Conservation (phyloP, 768 basidiomycete species). For the Suillus cothurnatus region DNA sequence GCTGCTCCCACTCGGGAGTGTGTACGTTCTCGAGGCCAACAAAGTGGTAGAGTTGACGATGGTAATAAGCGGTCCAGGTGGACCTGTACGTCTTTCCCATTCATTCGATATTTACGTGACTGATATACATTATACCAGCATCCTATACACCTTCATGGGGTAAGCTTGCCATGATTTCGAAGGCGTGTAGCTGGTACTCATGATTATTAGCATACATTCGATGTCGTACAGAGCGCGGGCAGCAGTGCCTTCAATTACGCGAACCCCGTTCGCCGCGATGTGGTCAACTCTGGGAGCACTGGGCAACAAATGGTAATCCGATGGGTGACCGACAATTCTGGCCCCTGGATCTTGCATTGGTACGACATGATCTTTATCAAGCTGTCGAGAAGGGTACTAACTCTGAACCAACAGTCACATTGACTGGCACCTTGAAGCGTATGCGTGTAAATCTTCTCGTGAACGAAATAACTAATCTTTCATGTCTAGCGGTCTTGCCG, state of each 20-base stretch:
- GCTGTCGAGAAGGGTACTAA: background rate
- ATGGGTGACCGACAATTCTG: conserved; percentile 56
- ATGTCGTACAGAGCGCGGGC: conserved; percentile 46
- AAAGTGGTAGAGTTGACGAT: conserved; percentile 27
- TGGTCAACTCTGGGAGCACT: conserved; percentile 31
- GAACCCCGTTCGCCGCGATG: conserved; percentile 58
- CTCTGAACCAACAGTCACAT: conserved; percentile 16
- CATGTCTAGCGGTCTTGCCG: conserved; percentile 28
- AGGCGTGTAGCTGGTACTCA: background rate
- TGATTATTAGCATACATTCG: conserved; percentile 42
- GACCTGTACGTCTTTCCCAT: conserved; percentile 3
- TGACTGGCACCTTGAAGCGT: conserved; percentile 25
- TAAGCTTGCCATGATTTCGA: conserved; percentile 17
- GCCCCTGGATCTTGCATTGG: conserved; percentile 37
- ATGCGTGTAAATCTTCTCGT: background rate
- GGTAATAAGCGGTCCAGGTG: conserved; percentile 12
- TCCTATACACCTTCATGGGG: conserved; percentile 49
- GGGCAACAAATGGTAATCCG: conserved; percentile 41
- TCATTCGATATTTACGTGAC: background rate
- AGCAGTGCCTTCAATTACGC: conserved; percentile 38
- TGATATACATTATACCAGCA: conserved; percentile 27
- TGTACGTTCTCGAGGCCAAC: conserved; percentile 23
- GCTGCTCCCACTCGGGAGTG: conserved; percentile 29
- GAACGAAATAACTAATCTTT: background rate
- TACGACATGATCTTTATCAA: conserved; percentile 1